Evolutionary conservation across 2,329 filamentous ascomycete species (phyloP).

Genomic region (Trichoderma lentiforme): DNA sequence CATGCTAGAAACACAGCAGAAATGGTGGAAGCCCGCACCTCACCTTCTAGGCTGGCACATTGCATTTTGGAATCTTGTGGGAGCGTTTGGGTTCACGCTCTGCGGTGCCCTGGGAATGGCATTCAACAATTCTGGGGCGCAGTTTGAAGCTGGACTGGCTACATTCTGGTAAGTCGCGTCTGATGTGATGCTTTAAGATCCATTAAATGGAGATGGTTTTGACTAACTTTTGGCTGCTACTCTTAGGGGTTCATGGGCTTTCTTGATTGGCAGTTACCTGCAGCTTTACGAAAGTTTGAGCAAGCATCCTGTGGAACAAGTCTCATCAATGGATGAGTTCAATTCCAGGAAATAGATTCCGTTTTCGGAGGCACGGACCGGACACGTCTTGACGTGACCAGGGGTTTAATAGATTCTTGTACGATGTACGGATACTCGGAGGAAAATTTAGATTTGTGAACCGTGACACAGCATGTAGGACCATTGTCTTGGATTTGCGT

Average conservation of each 20-base stretch:
- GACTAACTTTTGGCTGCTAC: constrained; percentile 43
- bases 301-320: constrained; percentile 20
- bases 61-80: constrained; percentile 62
- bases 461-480: neutral
- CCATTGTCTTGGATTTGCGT: neutral
- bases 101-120: constrained; percentile 51
- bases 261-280: constrained; percentile 32
- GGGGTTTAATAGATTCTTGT: neutral
- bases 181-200: neutral
- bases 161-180: constrained; percentile 31
- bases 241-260: constrained; percentile 49
- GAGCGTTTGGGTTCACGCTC: constrained; percentile 60
- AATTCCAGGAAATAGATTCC: neutral
- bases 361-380: neutral
- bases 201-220: constrained; percentile 25
- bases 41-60: constrained; percentile 63
- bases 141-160: constrained; percentile 21
- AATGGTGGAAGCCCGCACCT: constrained; percentile 59
- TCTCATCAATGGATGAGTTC: constrained; percentile 1
- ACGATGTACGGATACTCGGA: neutral
- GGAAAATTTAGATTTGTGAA: neutral
- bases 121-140: constrained; percentile 26
- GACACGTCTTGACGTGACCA: neutral
- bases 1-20: constrained; percentile 63
- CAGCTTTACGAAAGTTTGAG: constrained; percentile 23